These are phyloP conservation scores for Scedosporium boydii DNA, from an alignment of 2,329 filamentous ascomycete genomes.

Conservation along the genomic window DNA sequence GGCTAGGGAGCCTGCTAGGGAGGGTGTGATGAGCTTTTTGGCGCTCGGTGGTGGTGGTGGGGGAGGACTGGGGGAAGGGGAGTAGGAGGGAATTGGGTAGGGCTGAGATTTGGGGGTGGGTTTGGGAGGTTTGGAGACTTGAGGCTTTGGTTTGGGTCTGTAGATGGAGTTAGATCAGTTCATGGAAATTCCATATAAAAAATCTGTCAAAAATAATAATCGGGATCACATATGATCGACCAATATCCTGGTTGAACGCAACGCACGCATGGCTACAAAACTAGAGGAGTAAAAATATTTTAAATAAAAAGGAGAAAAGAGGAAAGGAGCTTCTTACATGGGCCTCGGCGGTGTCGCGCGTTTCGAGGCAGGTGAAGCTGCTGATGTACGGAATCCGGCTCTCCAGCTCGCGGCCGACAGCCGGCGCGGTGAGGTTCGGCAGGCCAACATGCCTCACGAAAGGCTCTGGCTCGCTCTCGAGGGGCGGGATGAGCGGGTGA, in stretches of 20 bases:
- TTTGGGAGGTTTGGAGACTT: background rate
- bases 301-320: background rate
- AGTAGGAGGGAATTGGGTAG: slow-evolving; percentile 9
- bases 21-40: slow-evolving; percentile 13
- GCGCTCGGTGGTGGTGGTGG: slow-evolving; percentile 27
- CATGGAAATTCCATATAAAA: background rate
- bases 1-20: slow-evolving; percentile 36
- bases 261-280: background rate
- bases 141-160: background rate
- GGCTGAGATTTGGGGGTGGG: slow-evolving; percentile 8
- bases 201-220: background rate
- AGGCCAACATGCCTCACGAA: background rate
- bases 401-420: background rate
- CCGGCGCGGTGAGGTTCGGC: background rate
- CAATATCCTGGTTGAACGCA: background rate
- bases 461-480: too few species aligned
- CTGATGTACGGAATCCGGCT: background rate
- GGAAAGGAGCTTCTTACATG: background rate
- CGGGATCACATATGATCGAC: background rate
- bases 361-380: background rate
- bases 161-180: background rate
- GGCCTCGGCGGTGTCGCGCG: background rate
- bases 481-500: background rate
- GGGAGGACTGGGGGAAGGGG: slow-evolving; percentile 22
- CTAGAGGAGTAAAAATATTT: background rate